These are phyloP conservation scores for Bacidia rubella DNA, from an alignment of 495 filamentous ascomycete genomes.

Conservation along the genomic window DNA sequence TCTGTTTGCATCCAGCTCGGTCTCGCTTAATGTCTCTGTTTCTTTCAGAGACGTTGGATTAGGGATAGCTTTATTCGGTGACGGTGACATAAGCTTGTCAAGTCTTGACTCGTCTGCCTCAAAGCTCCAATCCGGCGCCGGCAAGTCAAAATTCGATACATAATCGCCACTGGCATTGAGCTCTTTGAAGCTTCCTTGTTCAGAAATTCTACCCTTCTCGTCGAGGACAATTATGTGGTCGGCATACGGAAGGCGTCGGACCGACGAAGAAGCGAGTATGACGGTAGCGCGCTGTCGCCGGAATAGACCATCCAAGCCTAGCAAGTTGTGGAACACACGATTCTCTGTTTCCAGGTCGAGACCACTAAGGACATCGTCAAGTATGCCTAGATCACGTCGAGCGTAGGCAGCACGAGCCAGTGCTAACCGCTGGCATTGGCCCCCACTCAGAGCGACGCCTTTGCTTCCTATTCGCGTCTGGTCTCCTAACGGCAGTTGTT, in stretches of 20 bases:
- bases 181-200: conserved; percentile 38
- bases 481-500: conserved; percentile 41
- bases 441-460: conserved; percentile 50
- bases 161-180: conserved; percentile 35
- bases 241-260: conserved; percentile 33
- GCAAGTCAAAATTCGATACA: conserved; percentile 33
- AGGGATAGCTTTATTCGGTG: not conserved
- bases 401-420: conserved; percentile 47
- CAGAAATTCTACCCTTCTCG: conserved; percentile 28
- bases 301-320: conserved; percentile 42
- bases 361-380: conserved; percentile 49
- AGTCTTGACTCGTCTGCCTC: conserved; percentile 2
- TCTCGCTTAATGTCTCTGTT: not conserved
- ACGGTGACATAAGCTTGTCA: not conserved
- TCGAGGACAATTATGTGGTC: conserved; percentile 41
- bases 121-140: conserved; percentile 7
- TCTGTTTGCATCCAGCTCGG: conserved; percentile 22
- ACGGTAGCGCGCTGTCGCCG: conserved; percentile 35
- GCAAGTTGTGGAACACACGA: conserved; percentile 41
- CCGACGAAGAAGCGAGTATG: conserved; percentile 38
- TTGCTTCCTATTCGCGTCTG: conserved; percentile 49
- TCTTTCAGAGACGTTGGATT: not conserved
- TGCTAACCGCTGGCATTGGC: conserved; percentile 52
- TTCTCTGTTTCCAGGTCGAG: conserved; percentile 48
- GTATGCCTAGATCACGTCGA: conserved; percentile 36